Evolutionary conservation across 805 yeast genomes (phyloP).

Genomic region (Candida palmyrensis): DNA sequence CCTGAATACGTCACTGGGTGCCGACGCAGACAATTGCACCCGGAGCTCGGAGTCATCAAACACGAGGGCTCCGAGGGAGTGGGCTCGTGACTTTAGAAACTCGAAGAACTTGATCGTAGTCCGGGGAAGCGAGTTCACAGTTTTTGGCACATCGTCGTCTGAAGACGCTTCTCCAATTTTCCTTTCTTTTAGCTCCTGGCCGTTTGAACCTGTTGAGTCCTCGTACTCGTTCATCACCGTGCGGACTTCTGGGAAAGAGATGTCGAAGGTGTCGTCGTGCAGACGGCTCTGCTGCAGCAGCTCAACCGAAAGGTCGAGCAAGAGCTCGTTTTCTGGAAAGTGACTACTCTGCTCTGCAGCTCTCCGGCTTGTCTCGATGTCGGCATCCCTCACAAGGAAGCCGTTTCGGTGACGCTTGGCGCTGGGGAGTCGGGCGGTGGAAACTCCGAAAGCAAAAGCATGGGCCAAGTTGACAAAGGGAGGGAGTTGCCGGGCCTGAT

Average conservation of each 20-base stretch:
- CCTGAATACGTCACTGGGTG: no score
- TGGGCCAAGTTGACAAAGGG: slow-evolving; percentile 4
- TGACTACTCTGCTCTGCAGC: neutral
- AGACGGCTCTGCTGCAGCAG: no score
- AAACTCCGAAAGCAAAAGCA: neutral
- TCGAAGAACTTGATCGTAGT: slow-evolving; percentile 7
- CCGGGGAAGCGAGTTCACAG: no score
- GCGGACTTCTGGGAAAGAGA: slow-evolving; percentile 18
- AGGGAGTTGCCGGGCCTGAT: slow-evolving; percentile 7
- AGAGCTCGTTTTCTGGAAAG: no score
- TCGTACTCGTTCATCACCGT: slow-evolving; percentile 4
- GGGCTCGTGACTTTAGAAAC: slow-evolving; percentile 8
- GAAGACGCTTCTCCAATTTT: no score
- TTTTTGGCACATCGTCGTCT: no score
- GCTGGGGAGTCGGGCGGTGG: neutral
- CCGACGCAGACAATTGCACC: no score
- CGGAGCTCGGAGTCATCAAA: neutral
- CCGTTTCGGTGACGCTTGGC: neutral
- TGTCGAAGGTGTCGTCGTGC: slow-evolving; percentile 12
- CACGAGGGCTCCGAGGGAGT: slow-evolving; percentile 2
- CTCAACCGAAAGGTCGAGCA: no score
- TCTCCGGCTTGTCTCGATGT: slow-evolving; percentile 1
- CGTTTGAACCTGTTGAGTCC: no score
- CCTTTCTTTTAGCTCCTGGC: no score
- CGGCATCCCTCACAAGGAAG: neutral